phyloP scores from a whole-genome alignment of 2,329 filamentous ascomycete genomes.

The Setomelanomma holmii region DNA sequence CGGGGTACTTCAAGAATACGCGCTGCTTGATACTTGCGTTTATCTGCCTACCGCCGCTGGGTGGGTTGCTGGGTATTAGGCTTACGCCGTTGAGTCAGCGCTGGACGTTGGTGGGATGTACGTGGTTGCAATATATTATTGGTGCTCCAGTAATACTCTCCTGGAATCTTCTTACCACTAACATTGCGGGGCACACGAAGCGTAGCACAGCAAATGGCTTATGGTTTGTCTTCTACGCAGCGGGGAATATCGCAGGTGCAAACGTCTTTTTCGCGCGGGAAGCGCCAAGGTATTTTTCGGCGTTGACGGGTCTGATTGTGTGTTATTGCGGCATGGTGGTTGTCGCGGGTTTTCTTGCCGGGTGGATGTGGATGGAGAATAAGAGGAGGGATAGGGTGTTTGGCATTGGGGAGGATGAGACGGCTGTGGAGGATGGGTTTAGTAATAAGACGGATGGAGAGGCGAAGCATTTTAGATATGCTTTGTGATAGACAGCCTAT shows the following conservation, averaged over 20 bases:
- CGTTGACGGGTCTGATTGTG: constrained; percentile 52
- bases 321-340: constrained; percentile 55
- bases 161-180: constrained; percentile 58
- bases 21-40: constrained; percentile 45
- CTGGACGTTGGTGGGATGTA: constrained; percentile 60
- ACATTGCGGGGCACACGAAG: constrained; percentile 60
- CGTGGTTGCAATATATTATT: constrained; percentile 60
- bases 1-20: constrained; percentile 38
- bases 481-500: too few relatives aligned
- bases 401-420: constrained; percentile 37
- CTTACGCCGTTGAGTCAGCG: constrained; percentile 56
- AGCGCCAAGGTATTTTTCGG: constrained; percentile 54
- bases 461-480: constrained; percentile 45
- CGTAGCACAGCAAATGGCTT: constrained; percentile 58
- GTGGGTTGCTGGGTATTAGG: constrained; percentile 59
- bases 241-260: constrained; percentile 58
- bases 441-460: constrained; percentile 44
- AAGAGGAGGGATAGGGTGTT: constrained; percentile 35
- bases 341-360: constrained; percentile 32
- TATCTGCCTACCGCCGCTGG: constrained; percentile 56
- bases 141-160: constrained; percentile 60
- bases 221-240: constrained; percentile 59
- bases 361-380: constrained; percentile 46
- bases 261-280: constrained; percentile 57
- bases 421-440: constrained; percentile 44